A percentile compares a stretch with the other conserved stretches of the same genome.
Evolutionary conservation across 1,139 yeast genomes (phyloP).

Genomic region (Magnusiomyces suaveolens): DNA sequence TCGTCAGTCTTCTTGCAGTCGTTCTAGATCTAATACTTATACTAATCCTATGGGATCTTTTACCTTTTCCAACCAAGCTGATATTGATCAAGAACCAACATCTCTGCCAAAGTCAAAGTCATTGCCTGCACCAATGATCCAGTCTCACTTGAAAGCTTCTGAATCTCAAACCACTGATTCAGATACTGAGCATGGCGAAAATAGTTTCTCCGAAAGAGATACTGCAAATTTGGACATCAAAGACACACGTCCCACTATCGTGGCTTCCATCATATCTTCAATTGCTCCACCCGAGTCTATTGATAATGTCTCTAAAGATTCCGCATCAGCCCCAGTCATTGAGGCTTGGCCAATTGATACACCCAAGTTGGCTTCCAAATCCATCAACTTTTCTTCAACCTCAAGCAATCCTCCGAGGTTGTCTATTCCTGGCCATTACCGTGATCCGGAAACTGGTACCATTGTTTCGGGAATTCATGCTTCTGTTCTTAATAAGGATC

Average conservation of each 20-base stretch:
- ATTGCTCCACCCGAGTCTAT: neutral
- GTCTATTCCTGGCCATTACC: neutral
- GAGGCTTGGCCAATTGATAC: neutral
- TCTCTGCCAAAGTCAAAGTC: neutral
- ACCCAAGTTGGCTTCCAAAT: neutral
- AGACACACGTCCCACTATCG: neutral
- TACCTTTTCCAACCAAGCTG: neutral
- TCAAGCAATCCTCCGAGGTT: neutral
- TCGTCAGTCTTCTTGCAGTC: slow-evolving; percentile 17
- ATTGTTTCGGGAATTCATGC: neutral
- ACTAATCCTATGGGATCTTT: too few species aligned
- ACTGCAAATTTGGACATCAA: neutral
- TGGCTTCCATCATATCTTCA: neutral
- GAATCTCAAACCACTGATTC: neutral
- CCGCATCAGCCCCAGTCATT: neutral
- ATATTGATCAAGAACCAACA: neutral
- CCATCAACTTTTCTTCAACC: neutral
- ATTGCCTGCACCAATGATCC: neutral
- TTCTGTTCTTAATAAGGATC: slow-evolving; percentile 12
- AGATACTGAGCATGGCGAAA: neutral
- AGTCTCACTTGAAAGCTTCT: neutral
- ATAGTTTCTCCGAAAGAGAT: neutral
- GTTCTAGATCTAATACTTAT: neutral
- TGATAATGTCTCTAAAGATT: neutral
- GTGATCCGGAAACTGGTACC: neutral